Conservation (phyloP, 2,329 filamentous ascomycete genomes). For the Cercospora beticola region DNA sequence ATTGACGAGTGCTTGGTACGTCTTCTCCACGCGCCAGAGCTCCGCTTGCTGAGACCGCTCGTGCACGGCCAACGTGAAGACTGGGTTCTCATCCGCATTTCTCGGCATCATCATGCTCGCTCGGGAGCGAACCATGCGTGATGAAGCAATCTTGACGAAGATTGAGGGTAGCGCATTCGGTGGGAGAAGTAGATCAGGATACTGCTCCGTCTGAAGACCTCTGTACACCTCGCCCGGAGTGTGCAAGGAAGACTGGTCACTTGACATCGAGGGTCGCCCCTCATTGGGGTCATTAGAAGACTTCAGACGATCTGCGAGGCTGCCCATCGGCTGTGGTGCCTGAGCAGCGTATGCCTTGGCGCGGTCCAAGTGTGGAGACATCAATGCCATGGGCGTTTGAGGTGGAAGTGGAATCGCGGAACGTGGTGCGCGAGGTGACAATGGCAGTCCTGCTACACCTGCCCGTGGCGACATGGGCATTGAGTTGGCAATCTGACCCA, state of each 20-base stretch:
- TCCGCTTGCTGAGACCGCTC: conserved; percentile 74
- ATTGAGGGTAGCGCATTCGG: conserved; percentile 87
- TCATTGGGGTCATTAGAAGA: conserved; percentile 24
- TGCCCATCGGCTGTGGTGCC: conserved; percentile 21
- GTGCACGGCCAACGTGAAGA: conserved; percentile 86
- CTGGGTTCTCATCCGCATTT: conserved; percentile 83
- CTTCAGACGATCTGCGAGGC: conserved; percentile 28
- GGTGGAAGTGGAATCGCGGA: conserved; percentile 71
- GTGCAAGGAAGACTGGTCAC: conserved; percentile 25
- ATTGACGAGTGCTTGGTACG: conserved; percentile 74
- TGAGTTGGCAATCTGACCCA: conserved; percentile 55
- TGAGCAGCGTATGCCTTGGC: conserved; percentile 40
- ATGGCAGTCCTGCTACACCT: conserved; percentile 53
- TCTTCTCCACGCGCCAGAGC: conserved; percentile 93
- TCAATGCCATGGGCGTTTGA: conserved; percentile 65
- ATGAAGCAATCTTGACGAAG: conserved; percentile 83
- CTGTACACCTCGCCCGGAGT: conserved; percentile 61
- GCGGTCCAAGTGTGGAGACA: conserved; percentile 50
- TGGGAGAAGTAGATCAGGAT: conserved; percentile 78
- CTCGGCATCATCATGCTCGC: conserved; percentile 79
- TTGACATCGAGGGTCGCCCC: conserved; percentile 31
- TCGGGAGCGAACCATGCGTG: conserved; percentile 87
- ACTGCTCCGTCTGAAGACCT: conserved; percentile 80
- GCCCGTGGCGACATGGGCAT: conserved; percentile 67
- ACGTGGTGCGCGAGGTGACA: conserved; percentile 71